Evolutionary conservation across 1,284 basidiomycete species (phyloP), one percentile per base, ranked within the genome.

Genomic region (Boletus sp.): DNA sequence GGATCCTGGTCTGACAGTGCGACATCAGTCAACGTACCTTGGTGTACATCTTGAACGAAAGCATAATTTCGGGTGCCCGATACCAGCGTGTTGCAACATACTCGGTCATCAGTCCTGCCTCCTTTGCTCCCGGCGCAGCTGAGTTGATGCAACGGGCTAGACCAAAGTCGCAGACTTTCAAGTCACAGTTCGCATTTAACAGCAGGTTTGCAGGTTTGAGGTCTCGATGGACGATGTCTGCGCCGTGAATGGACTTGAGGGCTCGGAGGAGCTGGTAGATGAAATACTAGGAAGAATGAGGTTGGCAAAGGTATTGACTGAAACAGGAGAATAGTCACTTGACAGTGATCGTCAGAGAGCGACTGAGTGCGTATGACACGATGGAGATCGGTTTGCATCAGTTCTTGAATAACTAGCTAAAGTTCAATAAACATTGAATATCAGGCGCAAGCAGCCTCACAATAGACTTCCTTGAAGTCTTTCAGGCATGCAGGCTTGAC

Each of bases 331-430:
- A 46, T 65, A 50, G 16, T 52, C 59, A 80, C 80, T 72, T 92
- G 91, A 64, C 84, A 91, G 61, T 94, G 93, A 68, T 96, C 93
- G 62, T 94, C 91, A 25, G 84, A 86, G 41, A 94, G 75, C 53
- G 88, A 82, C 62, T 94, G 91, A 2, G 89, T 93, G 38, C 91
- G 79, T 62, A 94, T 92, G 50, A 94, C 91, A 16, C 91, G 82
- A 67, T 94, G 91, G 61, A 94, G 72, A 64, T 94, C 90, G 2
- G 88, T 92, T 65, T 94, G 91, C 82, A 94, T 92, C 41, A 94
- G 74, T 67, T 94, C 91, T 66, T 92, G 89, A 54, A 95, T 86
- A 54, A 94, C 82, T 85, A 57, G 13, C 41, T 19, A 25, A 41
- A 42, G 34, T 50, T 56, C 12, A 38, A 38, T 49, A 19, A 39